Evolutionary conservation across 2,329 filamentous ascomycete genomes (phyloP), one percentile per base, ranked within the genome.

Genomic region (Aspergillus japonicus): DNA sequence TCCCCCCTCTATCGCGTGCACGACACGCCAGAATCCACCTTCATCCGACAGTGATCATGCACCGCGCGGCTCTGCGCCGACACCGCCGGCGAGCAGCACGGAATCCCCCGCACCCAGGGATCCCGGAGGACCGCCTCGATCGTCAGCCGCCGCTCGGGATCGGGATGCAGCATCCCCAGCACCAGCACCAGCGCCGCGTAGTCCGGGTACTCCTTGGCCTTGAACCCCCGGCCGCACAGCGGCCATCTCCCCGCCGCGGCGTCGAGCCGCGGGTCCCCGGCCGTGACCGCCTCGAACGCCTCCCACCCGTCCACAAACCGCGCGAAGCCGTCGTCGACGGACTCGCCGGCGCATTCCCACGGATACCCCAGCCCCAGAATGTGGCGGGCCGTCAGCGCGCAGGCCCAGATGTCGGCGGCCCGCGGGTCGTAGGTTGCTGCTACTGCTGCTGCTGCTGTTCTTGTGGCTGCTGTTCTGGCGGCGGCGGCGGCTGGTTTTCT

Each of bases 321-420:
- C 2, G 7, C 50, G 23, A 24, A 51, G n/a, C 7, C 2, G 2
- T 47, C n/a, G 21, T 47, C 44, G 2, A 1, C 4, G 44, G 12
- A 2, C 6, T n/a, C 14, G 4, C 0, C 3, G 14, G 24, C 14
- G 8, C 4, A n/a, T n/a, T 21, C n/a, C 52, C 52, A 47, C 21
- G 24, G 21, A 10, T 35, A 16, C 33, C 14, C 16, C n/a, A 7
- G 23, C 23, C 44, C n/a, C 24, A 85, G 85, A 64, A 96, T 85
- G 63, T 89, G 88, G 60, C 96, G 79, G 83, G 91, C 94, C 65
- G 95, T 89, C 59, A 96, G 88, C 24, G 88, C 92, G 54, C 89
- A 89, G 57, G 89, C 89, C 92, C 92, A 96, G 12, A 96, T 89
- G 70, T 96, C 92, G 12, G 96, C 80, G 4, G 88, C 85, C 50